Evolutionary conservation across 805 yeast genomes (phyloP).

Genomic region (Metschnikowia corniflorae): DNA sequence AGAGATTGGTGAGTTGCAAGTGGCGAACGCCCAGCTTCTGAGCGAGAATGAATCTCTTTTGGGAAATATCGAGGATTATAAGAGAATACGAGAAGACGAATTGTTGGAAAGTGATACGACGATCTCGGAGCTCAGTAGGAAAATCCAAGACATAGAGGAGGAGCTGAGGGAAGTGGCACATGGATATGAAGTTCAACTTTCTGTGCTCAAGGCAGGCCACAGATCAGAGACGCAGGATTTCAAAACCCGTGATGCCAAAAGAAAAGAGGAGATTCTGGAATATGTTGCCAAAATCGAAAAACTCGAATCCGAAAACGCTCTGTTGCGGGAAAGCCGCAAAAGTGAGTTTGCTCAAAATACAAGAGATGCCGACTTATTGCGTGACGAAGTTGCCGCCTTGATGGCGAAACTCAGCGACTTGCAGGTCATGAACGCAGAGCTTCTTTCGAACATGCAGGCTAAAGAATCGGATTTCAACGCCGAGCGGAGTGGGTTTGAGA

Average conservation of each 20-base stretch:
- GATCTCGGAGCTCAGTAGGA: background rate
- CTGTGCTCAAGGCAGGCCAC: background rate
- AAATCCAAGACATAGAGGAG: background rate
- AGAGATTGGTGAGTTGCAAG: slow-evolving; percentile 23
- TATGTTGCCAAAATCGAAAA: background rate
- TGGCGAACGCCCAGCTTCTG: background rate
- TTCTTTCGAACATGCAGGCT: slow-evolving; percentile 64
- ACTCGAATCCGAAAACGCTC: background rate
- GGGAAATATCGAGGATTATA: background rate
- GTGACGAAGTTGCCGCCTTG: slow-evolving; percentile 2
- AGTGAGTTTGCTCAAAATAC: background rate
- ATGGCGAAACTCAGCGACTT: slow-evolving; percentile 21
- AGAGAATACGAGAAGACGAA: background rate
- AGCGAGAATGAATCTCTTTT: slow-evolving; percentile 2
- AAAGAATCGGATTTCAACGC: slow-evolving; percentile 56
- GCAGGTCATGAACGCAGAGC: slow-evolving; percentile 51
- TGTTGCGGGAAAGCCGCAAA: background rate
- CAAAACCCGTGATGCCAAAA: background rate
- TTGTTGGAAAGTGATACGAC: background rate
- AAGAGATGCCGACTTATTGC: background rate
- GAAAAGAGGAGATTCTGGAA: background rate
- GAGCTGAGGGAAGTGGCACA: background rate
- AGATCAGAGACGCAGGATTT: background rate
- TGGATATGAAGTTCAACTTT: background rate
- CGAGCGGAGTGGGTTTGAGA: slow-evolving; percentile 49